Conservation (phyloP, 2,329 filamentous ascomycete species). For the Fusarium robinianum region DNA sequence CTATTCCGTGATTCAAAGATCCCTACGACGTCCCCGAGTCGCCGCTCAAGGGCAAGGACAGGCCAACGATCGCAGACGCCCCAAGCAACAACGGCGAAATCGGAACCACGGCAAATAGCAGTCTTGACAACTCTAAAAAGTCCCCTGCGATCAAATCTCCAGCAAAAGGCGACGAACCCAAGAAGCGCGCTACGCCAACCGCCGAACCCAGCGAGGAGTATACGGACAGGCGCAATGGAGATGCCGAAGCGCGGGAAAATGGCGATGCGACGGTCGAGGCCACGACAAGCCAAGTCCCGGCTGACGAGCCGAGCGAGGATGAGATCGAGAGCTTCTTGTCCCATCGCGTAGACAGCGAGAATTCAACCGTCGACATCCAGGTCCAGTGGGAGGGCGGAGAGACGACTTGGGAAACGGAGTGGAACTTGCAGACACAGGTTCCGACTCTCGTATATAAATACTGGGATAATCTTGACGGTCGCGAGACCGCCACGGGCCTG, state of each 20-base stretch:
- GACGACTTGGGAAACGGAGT: constrained; percentile 34
- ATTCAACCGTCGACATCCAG: constrained; percentile 32
- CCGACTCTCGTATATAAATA: constrained; percentile 35
- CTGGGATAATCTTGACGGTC: constrained; percentile 32
- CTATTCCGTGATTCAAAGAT: constrained; percentile 23
- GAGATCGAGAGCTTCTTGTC: constrained; percentile 30
- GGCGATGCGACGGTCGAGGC: constrained; percentile 5
- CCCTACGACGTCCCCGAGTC: constrained; percentile 34
- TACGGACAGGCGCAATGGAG: constrained; percentile 9
- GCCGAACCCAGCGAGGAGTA: constrained; percentile 4
- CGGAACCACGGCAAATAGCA: constrained; percentile 20
- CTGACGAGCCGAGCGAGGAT: constrained; percentile 21
- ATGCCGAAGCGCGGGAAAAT: constrained; percentile 15
- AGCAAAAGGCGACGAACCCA: constrained; percentile 8
- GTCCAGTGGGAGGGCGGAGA: constrained; percentile 34
- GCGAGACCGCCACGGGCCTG: constrained; percentile 31
- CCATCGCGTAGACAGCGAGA: constrained; percentile 30
- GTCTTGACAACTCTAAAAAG: constrained; percentile 9
- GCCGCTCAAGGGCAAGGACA: constrained; percentile 17
- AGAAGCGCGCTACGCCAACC: constrained; percentile 1
- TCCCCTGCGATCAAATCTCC: constrained; percentile 19
- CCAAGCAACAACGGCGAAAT: constrained; percentile 23
- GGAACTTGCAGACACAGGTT: constrained; percentile 35
- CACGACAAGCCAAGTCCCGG: constrained; percentile 3
- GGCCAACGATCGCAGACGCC: constrained; percentile 14